Conservation (phyloP, 2,329 filamentous ascomycete genomes). For the Fusarium pseudocircinatum region DNA sequence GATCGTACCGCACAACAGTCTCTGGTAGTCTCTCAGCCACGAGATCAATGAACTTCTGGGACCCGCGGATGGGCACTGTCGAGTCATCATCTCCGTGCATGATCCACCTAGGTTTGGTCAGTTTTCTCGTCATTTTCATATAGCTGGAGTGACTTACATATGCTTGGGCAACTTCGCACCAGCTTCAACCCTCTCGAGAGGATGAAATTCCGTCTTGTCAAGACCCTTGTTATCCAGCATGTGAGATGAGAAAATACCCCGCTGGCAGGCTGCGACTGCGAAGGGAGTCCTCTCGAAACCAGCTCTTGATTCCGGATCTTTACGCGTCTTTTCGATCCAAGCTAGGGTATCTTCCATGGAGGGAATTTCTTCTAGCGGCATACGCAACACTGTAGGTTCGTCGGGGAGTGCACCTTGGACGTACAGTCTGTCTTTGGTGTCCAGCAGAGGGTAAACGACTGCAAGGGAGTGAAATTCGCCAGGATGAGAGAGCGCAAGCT, state of each 20-base stretch:
- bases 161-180: constrained; percentile 22
- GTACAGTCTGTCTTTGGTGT: constrained; percentile 31
- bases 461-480: constrained; percentile 30
- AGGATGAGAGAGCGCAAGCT: constrained; percentile 37
- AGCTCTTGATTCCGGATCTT: not conserved
- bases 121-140: not conserved
- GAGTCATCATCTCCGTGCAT: constrained; percentile 38
- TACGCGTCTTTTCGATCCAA: constrained; percentile 32
- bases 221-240: constrained; percentile 26
- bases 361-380: constrained; percentile 12
- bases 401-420: constrained; percentile 1
- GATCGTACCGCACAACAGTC: constrained; percentile 24
- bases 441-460: constrained; percentile 35
- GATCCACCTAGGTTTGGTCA: constrained; percentile 21
- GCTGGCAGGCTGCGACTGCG: constrained; percentile 7
- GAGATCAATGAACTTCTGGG: constrained; percentile 12
- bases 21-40: constrained; percentile 5
- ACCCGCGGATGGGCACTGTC: constrained; percentile 1
- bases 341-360: constrained; percentile 13
- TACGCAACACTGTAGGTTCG: constrained; percentile 20
- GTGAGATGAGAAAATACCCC: constrained; percentile 23
- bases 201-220: constrained; percentile 4
- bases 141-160: not conserved
- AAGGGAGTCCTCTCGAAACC: constrained; percentile 19
- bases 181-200: constrained; percentile 23